Percentiles rank a stretch among this genome's conserved stretches.
phyloP scores from a whole-genome alignment of 148 eudicot genomes.

The Rhododendron henanense region DNA sequence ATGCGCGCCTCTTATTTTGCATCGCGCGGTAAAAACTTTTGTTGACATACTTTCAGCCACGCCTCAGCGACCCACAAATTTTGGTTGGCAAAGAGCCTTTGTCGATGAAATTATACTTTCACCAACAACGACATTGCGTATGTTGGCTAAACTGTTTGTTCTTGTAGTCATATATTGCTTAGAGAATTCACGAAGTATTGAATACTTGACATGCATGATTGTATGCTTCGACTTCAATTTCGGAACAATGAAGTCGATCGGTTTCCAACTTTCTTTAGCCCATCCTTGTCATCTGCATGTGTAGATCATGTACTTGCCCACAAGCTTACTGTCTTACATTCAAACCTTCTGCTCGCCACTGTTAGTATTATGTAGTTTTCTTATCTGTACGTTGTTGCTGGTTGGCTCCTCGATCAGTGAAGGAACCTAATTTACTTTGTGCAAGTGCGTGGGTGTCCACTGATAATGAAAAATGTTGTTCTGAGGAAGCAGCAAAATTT shows the following conservation, averaged over 20 bases:
- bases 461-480: slow-evolving; percentile 20
- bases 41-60: too few species aligned
- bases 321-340: background rate
- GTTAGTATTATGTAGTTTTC: background rate
- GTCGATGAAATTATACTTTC: too few species aligned
- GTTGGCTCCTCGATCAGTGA: slow-evolving; percentile 16
- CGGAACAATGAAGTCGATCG: slow-evolving; percentile 28
- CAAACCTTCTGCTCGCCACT: background rate
- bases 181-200: background rate
- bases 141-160: too few species aligned
- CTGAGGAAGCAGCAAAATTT: slow-evolving; percentile 27
- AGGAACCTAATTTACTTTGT: slow-evolving; percentile 50
- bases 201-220: background rate
- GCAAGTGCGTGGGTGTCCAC: slow-evolving; percentile 53
- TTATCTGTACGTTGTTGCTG: slow-evolving; percentile 3
- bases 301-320: background rate
- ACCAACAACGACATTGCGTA: too few species aligned
- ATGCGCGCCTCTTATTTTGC: too few species aligned
- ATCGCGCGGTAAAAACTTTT: too few species aligned
- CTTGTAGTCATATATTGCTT: too few species aligned
- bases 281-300: background rate
- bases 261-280: slow-evolving; percentile 11
- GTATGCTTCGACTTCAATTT: background rate
- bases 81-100: too few species aligned
- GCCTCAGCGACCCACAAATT: too few species aligned